Evolutionary conservation across 768 basidiomycete genomes (phyloP).

Genomic region (Termitomyces sp.): DNA sequence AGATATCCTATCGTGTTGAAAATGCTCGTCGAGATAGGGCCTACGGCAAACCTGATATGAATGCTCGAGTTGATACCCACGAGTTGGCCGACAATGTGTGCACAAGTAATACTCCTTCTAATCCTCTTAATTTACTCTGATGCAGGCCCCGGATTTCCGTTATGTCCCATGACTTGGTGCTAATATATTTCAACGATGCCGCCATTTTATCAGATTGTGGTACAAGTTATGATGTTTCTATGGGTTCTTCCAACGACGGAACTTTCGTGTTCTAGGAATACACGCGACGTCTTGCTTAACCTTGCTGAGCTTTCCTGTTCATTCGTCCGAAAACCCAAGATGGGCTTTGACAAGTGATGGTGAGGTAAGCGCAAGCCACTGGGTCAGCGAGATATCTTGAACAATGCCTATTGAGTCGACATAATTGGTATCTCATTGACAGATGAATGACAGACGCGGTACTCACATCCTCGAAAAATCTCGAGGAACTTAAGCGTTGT

Average conservation of each 20-base stretch:
- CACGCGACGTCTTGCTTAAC: slow-evolving; percentile 42
- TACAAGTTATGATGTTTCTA: neutral
- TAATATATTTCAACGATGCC: too few species aligned
- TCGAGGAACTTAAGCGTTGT: slow-evolving; percentile 56
- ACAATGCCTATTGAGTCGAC: too few species aligned
- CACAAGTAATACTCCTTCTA: too few species aligned
- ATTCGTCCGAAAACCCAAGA: slow-evolving; percentile 35
- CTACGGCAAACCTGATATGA: slow-evolving; percentile 44
- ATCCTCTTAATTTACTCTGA: neutral
- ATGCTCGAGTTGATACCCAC: slow-evolving; percentile 52
- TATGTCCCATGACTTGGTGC: slow-evolving; percentile 33
- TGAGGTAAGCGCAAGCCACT: too few species aligned
- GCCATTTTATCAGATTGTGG: neutral
- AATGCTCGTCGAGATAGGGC: slow-evolving; percentile 48
- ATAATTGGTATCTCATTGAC: too few species aligned
- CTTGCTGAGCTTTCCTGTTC: slow-evolving; percentile 42
- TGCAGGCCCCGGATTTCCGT: slow-evolving; percentile 56
- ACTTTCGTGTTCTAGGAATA: neutral
- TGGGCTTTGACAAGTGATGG: too few species aligned
- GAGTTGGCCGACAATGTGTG: slow-evolving; percentile 61
- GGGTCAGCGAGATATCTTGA: slow-evolving; percentile 28
- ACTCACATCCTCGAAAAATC: slow-evolving; percentile 50
- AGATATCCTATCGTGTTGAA: slow-evolving; percentile 62
- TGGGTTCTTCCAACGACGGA: neutral
- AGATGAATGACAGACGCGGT: neutral